Conservation (phyloP, 805 yeast species). For the Candida palmyrensis region DNA sequence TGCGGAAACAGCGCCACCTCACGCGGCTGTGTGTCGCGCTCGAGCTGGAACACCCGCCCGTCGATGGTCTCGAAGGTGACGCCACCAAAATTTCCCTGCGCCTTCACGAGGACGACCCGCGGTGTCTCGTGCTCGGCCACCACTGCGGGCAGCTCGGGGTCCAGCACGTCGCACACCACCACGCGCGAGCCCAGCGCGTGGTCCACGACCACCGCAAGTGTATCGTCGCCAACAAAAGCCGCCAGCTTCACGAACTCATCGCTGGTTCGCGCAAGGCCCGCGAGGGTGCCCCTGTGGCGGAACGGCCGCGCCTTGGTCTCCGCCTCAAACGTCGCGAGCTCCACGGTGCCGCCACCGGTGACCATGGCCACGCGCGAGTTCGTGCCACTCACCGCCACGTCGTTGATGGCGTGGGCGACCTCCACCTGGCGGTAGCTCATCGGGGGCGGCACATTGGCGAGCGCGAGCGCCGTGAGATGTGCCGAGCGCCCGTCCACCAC, state of each 20-base stretch:
- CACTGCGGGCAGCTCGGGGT: constrained; percentile 37
- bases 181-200: constrained; percentile 46
- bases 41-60: constrained; percentile 48
- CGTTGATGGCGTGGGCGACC: constrained; percentile 43
- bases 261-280: constrained; percentile 28
- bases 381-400: constrained; percentile 57
- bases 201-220: constrained; percentile 58
- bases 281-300: constrained; percentile 24
- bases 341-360: constrained; percentile 35
- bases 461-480: constrained; percentile 72
- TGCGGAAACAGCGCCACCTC: constrained; percentile 57
- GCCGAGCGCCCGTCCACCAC: constrained; percentile 75
- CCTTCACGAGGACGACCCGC: constrained; percentile 52
- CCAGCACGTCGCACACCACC: constrained; percentile 43
- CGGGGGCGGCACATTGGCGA: constrained; percentile 96
- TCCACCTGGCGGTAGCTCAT: constrained; percentile 66
- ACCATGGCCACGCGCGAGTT: constrained; percentile 58
- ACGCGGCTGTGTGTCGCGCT: constrained; percentile 19
- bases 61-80: constrained; percentile 59
- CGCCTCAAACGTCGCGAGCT: constrained; percentile 42
- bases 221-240: constrained; percentile 46
- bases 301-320: constrained; percentile 44
- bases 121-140: constrained; percentile 34
- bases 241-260: constrained; percentile 58
- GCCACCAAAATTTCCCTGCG: constrained; percentile 47